Percentiles rank a stretch among this genome's conserved stretches.
phyloP scores from a whole-genome alignment of 2,329 filamentous ascomycete genomes.

The Trichoderma lentiforme region DNA sequence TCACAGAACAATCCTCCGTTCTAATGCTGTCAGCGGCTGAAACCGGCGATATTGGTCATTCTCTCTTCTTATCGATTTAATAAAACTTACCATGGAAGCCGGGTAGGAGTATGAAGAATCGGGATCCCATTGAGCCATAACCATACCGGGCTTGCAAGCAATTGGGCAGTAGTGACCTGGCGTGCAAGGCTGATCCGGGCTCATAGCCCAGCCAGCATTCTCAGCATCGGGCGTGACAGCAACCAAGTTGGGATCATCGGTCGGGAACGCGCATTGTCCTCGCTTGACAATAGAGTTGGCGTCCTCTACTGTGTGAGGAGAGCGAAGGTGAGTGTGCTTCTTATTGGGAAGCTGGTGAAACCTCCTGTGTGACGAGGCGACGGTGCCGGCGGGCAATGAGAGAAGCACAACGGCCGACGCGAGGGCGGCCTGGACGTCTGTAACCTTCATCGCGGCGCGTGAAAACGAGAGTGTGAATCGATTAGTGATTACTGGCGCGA shows the following conservation, averaged over 20 bases:
- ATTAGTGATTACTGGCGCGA: not conserved
- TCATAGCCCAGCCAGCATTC: constrained; percentile 79
- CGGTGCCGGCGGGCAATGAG: constrained; percentile 38
- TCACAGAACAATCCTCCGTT: constrained; percentile 74
- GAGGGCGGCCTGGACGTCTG: constrained; percentile 47
- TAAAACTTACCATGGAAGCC: constrained; percentile 64
- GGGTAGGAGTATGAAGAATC: constrained; percentile 66
- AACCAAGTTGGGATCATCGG: constrained; percentile 60
- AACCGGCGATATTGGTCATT: not conserved
- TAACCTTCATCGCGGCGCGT: constrained; percentile 49
- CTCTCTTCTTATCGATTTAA: not conserved
- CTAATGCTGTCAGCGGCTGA: constrained; percentile 37
- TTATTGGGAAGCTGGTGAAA: constrained; percentile 41
- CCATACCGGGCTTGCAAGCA: constrained; percentile 70
- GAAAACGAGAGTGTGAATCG: constrained; percentile 14
- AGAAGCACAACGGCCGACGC: constrained; percentile 49
- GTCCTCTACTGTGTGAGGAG: constrained; percentile 23
- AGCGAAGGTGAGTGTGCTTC: constrained; percentile 34
- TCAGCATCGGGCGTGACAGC: constrained; percentile 58
- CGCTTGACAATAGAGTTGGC: constrained; percentile 47
- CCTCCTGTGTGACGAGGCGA: constrained; percentile 32
- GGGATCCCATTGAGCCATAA: constrained; percentile 77
- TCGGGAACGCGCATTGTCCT: constrained; percentile 62
- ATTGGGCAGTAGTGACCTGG: constrained; percentile 71
- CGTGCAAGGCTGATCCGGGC: constrained; percentile 66